Evolutionary conservation across 495 filamentous ascomycete genomes (phyloP), one percentile per base, ranked within the genome.

Genomic region (Neurospora sp.): DNA sequence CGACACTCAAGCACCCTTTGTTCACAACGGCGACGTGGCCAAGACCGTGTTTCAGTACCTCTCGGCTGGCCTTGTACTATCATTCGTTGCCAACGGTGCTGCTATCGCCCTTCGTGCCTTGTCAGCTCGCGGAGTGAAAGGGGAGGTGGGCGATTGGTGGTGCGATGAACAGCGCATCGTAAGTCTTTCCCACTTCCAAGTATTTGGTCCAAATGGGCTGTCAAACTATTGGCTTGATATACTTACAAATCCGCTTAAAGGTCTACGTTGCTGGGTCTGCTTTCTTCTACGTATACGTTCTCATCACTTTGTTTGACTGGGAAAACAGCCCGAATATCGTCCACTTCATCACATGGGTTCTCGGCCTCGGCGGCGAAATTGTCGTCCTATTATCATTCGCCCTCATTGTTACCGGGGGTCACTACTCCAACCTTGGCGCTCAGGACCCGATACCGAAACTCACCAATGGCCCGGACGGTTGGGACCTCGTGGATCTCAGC

Each of bases 161-260:
- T 96, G 93, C 79, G 93, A 93, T 38, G 89, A 97, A 82, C 85
- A 92, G 39, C 88, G 90, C 72, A 91, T 92, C 80, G 95, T 98
- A 90, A 83, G 92, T 87, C 23, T 71, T 39, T 42, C 20, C 31
- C 39, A 40, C 14, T 35, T 42, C 41, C 54, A 66, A 35, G 27
- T 42, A 71, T 54, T 37, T 37, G 48, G 59, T 41, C 23, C n/a
- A 31, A 11, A 39, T 16, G 39, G 35, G 31, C 69, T 35, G 35
- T 71, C 39, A n/a, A 31, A 12, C n/a, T 41, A 46, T 72, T 46
- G 39, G 35, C 16, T 10, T 40, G 20, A 40, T 75, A 6, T 70
- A 70, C 74, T 77, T 54, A 74, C 70, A 75, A 71, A 18, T 69
- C 20, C 69, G 10, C 66, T 70, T 44, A 37, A 75, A 96, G 94